phyloP scores from a whole-genome alignment of 495 filamentous ascomycete species.

The Terfezia boudieri region DNA sequence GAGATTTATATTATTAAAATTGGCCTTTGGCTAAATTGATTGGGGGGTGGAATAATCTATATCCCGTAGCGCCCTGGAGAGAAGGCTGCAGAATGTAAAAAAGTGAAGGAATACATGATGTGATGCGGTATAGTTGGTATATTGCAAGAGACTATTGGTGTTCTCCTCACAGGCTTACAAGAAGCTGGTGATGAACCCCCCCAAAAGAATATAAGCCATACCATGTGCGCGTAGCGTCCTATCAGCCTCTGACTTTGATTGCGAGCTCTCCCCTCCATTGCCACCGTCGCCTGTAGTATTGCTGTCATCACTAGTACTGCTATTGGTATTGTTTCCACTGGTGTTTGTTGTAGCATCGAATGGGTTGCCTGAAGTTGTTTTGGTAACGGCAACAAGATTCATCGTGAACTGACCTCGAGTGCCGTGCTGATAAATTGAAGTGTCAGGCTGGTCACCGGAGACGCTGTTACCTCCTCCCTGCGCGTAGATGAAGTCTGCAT shows the following conservation, averaged over 20 bases:
- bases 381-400: slow-evolving; percentile 32
- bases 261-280: slow-evolving; percentile 6
- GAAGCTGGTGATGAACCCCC: background rate
- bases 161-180: slow-evolving; percentile 1
- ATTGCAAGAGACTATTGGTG: background rate
- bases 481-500: slow-evolving; percentile 43
- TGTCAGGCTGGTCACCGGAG: slow-evolving; percentile 27
- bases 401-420: slow-evolving; percentile 29
- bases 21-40: too few species aligned
- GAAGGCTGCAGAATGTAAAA: too few species aligned
- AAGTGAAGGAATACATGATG: slow-evolving; percentile 2
- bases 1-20: too few species aligned
- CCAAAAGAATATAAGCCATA: slow-evolving; percentile 8
- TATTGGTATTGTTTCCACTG: background rate
- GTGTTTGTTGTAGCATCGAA: slow-evolving; percentile 22
- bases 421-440: slow-evolving; percentile 37
- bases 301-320: too few species aligned
- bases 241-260: slow-evolving; percentile 11
- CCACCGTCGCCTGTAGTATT: slow-evolving; percentile 3
- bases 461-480: slow-evolving; percentile 35
- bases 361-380: slow-evolving; percentile 36
- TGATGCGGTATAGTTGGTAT: background rate
- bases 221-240: slow-evolving; percentile 17
- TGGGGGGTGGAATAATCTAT: too few species aligned
- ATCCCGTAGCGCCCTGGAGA: too few species aligned